phyloP scores from a whole-genome alignment of 371 early-diverging fungal genomes.

The Paraphysoderma sedebokerense region DNA sequence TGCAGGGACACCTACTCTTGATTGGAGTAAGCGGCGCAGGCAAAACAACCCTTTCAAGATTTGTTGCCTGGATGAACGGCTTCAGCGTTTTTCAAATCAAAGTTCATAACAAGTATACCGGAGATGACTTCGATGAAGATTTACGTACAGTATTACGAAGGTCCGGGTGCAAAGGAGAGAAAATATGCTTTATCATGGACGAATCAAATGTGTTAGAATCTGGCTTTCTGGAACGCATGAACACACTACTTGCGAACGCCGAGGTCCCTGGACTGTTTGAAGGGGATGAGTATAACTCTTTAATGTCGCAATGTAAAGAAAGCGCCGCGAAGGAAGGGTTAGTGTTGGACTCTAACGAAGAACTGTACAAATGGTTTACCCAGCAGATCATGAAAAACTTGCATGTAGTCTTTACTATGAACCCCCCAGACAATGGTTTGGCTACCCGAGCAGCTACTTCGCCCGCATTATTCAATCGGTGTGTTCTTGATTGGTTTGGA shows the following conservation, averaged over 20 bases:
- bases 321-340: constrained; percentile 83
- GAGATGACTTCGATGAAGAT: constrained; percentile 96
- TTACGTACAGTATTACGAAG: constrained; percentile 76
- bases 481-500: constrained; percentile 98
- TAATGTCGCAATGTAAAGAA: constrained; percentile 92
- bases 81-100: constrained; percentile 88
- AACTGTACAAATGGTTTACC: constrained; percentile 94
- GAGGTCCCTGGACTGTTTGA: constrained; percentile 98
- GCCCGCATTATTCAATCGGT: constrained; percentile 98
- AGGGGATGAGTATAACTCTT: constrained; percentile 88
- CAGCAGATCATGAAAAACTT: constrained; percentile 89
- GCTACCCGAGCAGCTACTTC: constrained; percentile 89
- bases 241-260: constrained; percentile 93
- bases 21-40: constrained; percentile 96
- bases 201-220: constrained; percentile 92
- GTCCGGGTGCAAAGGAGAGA: constrained; percentile 92
- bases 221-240: constrained; percentile 96
- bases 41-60: constrained; percentile 90
- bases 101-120: constrained; percentile 89
- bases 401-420: constrained; percentile 98
- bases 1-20: constrained; percentile 92
- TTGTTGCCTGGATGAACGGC: constrained; percentile 99
- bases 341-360: constrained; percentile 85
- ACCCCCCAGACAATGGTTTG: constrained; percentile 90
- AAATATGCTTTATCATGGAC: constrained; percentile 95